A percentile compares a stretch with the other conserved stretches of the same genome.
Evolutionary conservation across 805 yeast species (phyloP).

Genomic region (Brettanomyces sp.): DNA sequence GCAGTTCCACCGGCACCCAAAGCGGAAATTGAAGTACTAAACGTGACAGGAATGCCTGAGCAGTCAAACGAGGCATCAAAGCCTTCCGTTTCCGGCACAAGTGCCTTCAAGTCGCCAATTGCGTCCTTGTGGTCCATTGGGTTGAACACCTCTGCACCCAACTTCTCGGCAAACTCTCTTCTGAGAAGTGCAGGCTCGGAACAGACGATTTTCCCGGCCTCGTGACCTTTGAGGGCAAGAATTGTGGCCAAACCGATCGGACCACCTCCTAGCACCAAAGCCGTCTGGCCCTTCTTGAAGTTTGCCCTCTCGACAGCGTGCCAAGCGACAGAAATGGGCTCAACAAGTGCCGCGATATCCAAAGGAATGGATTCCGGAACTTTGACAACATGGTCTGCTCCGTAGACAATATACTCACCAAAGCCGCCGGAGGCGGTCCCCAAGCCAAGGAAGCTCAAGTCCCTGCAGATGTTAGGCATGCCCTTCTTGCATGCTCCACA

Average conservation of each 20-base stretch:
- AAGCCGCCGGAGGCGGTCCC: slow-evolving; percentile 42
- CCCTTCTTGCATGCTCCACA: slow-evolving; percentile 38
- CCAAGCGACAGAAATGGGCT: slow-evolving; percentile 53
- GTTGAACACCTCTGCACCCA: slow-evolving; percentile 42
- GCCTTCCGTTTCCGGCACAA: slow-evolving; percentile 35
- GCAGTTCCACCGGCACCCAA: slow-evolving; percentile 45
- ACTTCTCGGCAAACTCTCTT: slow-evolving; percentile 44
- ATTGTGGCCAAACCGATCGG: slow-evolving; percentile 54
- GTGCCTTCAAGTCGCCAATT: slow-evolving; percentile 26
- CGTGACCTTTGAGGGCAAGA: slow-evolving; percentile 41
- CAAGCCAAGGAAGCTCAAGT: slow-evolving; percentile 36
- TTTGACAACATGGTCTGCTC: slow-evolving; percentile 26
- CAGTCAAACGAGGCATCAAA: slow-evolving; percentile 44
- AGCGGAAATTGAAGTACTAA: slow-evolving; percentile 40
- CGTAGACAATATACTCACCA: slow-evolving; percentile 31
- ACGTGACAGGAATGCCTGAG: slow-evolving; percentile 46
- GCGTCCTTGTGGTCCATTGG: slow-evolving; percentile 34
- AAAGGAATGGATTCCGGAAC: slow-evolving; percentile 25
- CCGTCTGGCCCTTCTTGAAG: slow-evolving; percentile 32
- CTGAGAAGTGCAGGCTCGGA: slow-evolving; percentile 53
- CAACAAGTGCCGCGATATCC: slow-evolving; percentile 41
- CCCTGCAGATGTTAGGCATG: slow-evolving; percentile 35
- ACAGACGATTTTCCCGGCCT: slow-evolving; percentile 39
- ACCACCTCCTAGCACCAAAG: slow-evolving; percentile 51
- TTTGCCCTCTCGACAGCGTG: slow-evolving; percentile 46